These are phyloP conservation scores for Leishmania major DNA, from an alignment of 208 protist species.

Conservation along the genomic window DNA sequence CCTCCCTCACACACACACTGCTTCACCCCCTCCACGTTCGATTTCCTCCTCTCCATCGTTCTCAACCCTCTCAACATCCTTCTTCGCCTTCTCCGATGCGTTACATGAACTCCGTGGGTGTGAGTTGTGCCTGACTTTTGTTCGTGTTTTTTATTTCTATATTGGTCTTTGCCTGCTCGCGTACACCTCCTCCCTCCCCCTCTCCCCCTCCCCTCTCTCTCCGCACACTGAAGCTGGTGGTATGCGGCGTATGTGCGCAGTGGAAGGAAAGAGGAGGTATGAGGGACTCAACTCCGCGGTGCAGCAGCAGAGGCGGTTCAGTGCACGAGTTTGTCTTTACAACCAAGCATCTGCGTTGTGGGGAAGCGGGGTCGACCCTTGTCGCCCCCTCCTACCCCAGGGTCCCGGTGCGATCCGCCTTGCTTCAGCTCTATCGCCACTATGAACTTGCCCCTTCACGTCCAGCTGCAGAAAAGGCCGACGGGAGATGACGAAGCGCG, in stretches of 20 bases:
- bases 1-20: too few species aligned
- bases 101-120: too few species aligned
- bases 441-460: neutral
- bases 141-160: neutral
- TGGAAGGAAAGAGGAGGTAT: too few species aligned
- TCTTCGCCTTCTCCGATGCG: too few species aligned
- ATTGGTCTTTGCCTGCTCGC: slow-evolving; percentile 4
- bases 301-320: neutral
- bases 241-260: too few species aligned
- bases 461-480: neutral
- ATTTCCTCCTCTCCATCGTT: too few species aligned
- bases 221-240: too few species aligned
- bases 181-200: neutral
- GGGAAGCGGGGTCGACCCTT: neutral
- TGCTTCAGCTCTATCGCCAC: neutral
- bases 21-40: neutral
- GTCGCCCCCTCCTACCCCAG: neutral
- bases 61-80: too few species aligned
- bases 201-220: slow-evolving; percentile 6
- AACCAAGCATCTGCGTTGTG: neutral
- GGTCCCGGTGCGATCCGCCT: too few species aligned
- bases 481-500: neutral
- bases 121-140: too few species aligned
- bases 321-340: neutral
- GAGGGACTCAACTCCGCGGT: too few species aligned